Percentiles rank a stretch among this genome's conserved stretches.
Evolutionary conservation across 495 filamentous ascomycete species (phyloP).

Genomic region (Hypoxylon crocopeplum): DNA sequence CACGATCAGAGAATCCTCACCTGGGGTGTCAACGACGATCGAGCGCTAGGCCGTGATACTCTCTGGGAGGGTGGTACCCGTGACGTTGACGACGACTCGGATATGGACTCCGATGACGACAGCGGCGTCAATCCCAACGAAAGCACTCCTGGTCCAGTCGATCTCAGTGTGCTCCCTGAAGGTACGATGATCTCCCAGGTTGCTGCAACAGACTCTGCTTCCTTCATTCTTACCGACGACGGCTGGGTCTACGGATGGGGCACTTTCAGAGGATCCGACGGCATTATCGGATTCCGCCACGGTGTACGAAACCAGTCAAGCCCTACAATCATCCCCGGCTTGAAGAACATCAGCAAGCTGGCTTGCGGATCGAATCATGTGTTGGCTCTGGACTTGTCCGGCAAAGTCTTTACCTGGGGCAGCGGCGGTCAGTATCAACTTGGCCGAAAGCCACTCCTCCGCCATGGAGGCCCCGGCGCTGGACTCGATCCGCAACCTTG

Average conservation of each 20-base stretch:
- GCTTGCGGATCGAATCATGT: constrained; percentile 71
- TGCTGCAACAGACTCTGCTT: constrained; percentile 66
- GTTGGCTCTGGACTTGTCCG: constrained; percentile 65
- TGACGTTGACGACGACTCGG: constrained; percentile 55
- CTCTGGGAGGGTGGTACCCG: constrained; percentile 59
- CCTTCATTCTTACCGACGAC: constrained; percentile 68
- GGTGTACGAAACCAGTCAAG: constrained; percentile 41
- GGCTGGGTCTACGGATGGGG: constrained; percentile 77
- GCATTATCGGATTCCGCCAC: constrained; percentile 71
- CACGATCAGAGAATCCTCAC: constrained; percentile 69
- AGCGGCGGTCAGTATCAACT: constrained; percentile 73
- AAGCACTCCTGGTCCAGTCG: constrained; percentile 58
- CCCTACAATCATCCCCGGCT: constrained; percentile 46
- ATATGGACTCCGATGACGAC: constrained; percentile 52
- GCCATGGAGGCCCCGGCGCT: constrained; percentile 62
- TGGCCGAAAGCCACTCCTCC: constrained; percentile 56
- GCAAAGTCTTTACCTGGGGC: constrained; percentile 73
- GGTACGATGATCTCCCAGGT: constrained; percentile 64
- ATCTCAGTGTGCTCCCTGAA: constrained; percentile 58
- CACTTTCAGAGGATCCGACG: constrained; percentile 72
- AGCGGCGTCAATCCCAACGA: constrained; percentile 65
- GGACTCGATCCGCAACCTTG: constrained; percentile 67
- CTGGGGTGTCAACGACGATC: constrained; percentile 77
- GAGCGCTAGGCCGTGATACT: constrained; percentile 70
- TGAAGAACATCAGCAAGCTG: constrained; percentile 65